phyloP scores from a whole-genome alignment of 768 basidiomycete species.

The Trametes elegans region DNA sequence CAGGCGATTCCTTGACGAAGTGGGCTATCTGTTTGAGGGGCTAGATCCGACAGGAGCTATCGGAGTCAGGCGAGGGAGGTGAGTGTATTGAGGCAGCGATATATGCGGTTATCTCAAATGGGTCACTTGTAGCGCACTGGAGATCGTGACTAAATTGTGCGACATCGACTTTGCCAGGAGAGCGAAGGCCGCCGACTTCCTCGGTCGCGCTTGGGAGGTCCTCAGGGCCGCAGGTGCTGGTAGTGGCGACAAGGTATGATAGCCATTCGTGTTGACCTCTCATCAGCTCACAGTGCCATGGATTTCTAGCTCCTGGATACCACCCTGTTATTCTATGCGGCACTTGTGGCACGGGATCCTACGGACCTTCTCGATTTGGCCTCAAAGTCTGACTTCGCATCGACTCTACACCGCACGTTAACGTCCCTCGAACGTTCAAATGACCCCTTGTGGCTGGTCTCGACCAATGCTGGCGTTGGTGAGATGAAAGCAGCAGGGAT shows the following conservation, averaged over 20 bases:
- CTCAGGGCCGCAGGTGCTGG: conserved; percentile 59
- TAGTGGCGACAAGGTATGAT: conserved; percentile 55
- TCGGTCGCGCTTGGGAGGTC: conserved; percentile 65
- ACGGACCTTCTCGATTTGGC: conserved; percentile 55
- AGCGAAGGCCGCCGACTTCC: conserved; percentile 75
- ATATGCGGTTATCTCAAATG: neutral
- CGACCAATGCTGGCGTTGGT: conserved; percentile 33
- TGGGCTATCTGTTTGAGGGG: conserved; percentile 84
- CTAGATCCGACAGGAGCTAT: conserved; percentile 52
- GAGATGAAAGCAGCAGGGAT: conserved; percentile 54
- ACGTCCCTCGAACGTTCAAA: conserved; percentile 23
- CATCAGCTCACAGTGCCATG: neutral
- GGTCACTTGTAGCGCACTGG: conserved; percentile 56
- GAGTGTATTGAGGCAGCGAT: neutral
- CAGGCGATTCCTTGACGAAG: conserved; percentile 77
- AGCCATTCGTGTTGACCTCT: neutral
- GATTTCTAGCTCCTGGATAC: conserved; percentile 63
- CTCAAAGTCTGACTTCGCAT: conserved; percentile 30
- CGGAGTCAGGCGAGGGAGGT: conserved; percentile 70
- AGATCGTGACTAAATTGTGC: conserved; percentile 72
- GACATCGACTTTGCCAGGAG: conserved; percentile 75
- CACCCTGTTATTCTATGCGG: conserved; percentile 58
- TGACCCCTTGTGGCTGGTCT: conserved; percentile 52
- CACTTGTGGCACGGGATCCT: conserved; percentile 60
- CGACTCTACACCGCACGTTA: conserved; percentile 28